Percentiles rank a stretch among this genome's conserved stretches.
Evolutionary conservation across 768 basidiomycete genomes (phyloP).

Genomic region (Tricholoma sp.): DNA sequence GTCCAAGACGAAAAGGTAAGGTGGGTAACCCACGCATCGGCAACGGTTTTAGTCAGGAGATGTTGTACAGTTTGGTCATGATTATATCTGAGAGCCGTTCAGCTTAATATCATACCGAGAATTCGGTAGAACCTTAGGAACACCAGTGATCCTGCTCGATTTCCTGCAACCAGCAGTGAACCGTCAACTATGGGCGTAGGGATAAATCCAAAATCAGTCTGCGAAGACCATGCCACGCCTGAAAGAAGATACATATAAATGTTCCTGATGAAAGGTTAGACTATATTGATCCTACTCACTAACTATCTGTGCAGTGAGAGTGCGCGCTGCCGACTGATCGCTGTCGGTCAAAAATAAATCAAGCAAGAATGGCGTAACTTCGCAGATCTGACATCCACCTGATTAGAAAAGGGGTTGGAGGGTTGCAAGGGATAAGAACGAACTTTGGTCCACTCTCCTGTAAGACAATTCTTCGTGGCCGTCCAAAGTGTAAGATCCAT

Average conservation of each 20-base stretch:
- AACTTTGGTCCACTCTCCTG: constrained; percentile 71
- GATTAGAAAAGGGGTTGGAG: background rate
- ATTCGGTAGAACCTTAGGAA: constrained; percentile 45
- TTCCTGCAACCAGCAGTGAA: constrained; percentile 69
- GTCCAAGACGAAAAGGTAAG: constrained; percentile 59
- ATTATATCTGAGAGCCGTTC: constrained; percentile 19
- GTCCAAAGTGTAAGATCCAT: constrained; percentile 71
- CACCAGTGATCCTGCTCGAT: constrained; percentile 55
- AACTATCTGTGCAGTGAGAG: constrained; percentile 50
- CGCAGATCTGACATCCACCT: constrained; percentile 37
- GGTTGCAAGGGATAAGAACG: constrained; percentile 1
- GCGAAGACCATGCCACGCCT: constrained; percentile 71
- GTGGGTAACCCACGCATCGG: constrained; percentile 61
- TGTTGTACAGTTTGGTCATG: constrained; percentile 21
- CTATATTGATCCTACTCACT: constrained; percentile 39
- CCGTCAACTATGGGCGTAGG: constrained; percentile 49
- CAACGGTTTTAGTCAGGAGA: constrained; percentile 36
- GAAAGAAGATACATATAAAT: background rate
- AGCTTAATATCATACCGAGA: background rate
- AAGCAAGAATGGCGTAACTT: constrained; percentile 50
- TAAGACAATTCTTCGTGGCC: constrained; percentile 60
- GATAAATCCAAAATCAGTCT: constrained; percentile 47
- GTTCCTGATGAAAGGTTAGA: background rate
- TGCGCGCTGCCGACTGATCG: constrained; percentile 21
- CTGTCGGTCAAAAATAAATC: constrained; percentile 20